These are phyloP conservation scores for Tulasnella sp. DNA, from an alignment of 768 basidiomycete genomes.

Conservation along the genomic window DNA sequence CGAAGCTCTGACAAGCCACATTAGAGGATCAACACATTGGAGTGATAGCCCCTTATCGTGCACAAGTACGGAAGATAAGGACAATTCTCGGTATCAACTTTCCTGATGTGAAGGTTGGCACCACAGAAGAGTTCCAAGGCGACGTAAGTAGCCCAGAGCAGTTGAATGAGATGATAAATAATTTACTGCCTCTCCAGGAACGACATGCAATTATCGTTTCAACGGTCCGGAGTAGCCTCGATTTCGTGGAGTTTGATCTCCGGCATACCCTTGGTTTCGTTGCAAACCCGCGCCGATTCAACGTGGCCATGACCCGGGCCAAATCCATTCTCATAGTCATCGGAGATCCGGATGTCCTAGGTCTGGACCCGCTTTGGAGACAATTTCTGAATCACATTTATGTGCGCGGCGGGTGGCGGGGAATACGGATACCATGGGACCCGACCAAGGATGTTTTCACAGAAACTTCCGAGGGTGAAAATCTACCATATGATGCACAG, in stretches of 20 bases:
- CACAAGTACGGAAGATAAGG: background rate
- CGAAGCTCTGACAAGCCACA: background rate
- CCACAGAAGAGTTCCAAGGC: slow-evolving; percentile 20
- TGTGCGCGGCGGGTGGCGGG: slow-evolving; percentile 8
- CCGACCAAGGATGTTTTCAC: background rate
- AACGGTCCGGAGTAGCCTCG: slow-evolving; percentile 26
- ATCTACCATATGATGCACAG: background rate
- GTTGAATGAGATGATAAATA: background rate
- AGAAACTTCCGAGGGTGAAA: background rate
- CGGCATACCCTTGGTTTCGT: slow-evolving; percentile 26
- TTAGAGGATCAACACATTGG: slow-evolving; percentile 14
- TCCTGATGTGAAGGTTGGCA: slow-evolving; percentile 17
- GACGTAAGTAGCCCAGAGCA: background rate
- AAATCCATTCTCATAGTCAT: slow-evolving; percentile 20
- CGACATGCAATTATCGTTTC: slow-evolving; percentile 29
- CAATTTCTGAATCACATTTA: slow-evolving; percentile 16
- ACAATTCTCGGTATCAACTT: background rate
- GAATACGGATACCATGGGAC: slow-evolving; percentile 8
- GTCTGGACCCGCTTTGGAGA: slow-evolving; percentile 20
- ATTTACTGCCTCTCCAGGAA: slow-evolving; percentile 12
- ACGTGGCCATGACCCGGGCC: slow-evolving; percentile 29
- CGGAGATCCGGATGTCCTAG: slow-evolving; percentile 16
- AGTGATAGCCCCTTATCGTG: slow-evolving; percentile 6
- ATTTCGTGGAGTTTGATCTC: slow-evolving; percentile 22
- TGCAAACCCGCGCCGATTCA: slow-evolving; percentile 27